Evolutionary conservation across 1,139 yeast genomes (phyloP).

Genomic region (Candida tropicalis): DNA sequence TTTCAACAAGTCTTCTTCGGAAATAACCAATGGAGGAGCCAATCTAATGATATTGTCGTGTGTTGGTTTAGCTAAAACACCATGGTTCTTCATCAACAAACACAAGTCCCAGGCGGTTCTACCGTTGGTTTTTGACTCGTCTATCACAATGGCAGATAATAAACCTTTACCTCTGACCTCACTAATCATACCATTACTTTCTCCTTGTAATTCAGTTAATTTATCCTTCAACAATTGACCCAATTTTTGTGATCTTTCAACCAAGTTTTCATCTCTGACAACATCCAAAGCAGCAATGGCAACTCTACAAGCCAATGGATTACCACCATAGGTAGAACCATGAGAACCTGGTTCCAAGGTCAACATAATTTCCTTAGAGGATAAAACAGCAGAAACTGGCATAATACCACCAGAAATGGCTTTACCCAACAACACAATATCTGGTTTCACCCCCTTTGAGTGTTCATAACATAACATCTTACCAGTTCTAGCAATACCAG

Average conservation of each 20-base stretch:
- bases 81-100: constrained; percentile 81
- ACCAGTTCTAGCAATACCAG: constrained; percentile 98
- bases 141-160: constrained; percentile 89
- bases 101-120: constrained; percentile 97
- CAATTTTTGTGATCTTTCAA: constrained; percentile 70
- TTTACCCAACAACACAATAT: constrained; percentile 84
- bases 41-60: constrained; percentile 94
- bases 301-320: constrained; percentile 91
- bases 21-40: constrained; percentile 93
- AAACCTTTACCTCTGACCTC: constrained; percentile 95
- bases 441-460: constrained; percentile 77
- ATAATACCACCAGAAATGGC: constrained; percentile 95
- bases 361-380: constrained; percentile 86
- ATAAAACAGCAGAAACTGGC: constrained; percentile 89
- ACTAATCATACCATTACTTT: constrained; percentile 71
- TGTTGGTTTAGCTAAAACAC: constrained; percentile 95
- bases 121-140: constrained; percentile 80
- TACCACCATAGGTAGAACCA: constrained; percentile 98
- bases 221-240: constrained; percentile 75
- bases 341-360: constrained; percentile 94
- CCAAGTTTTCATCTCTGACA: constrained; percentile 82
- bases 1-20: constrained; percentile 80
- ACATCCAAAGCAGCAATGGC: constrained; percentile 95
- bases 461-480: constrained; percentile 92
- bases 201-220: constrained; percentile 60